Conservation (phyloP, 192 early-diverging fungal genomes). For the Entomortierella chlamydospora region DNA sequence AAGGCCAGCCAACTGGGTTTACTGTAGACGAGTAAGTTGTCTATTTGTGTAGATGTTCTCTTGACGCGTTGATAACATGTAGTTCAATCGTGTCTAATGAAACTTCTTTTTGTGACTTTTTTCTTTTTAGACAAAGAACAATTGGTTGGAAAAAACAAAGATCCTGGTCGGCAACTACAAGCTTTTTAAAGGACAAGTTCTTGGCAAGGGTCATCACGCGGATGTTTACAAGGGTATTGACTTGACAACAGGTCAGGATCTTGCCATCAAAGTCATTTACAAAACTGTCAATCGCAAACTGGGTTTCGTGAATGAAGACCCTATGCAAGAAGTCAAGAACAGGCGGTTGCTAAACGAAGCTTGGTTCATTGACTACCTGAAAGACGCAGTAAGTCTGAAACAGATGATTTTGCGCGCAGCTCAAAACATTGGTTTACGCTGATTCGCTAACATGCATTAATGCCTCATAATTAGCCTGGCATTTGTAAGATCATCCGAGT, state of each 20-base stretch:
- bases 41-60: too few species aligned
- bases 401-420: background rate
- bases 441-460: too few species aligned
- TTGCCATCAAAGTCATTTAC: conserved; percentile 54
- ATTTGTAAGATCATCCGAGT: conserved; percentile 48
- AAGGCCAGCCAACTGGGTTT: conserved; percentile 49
- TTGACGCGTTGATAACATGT: too few species aligned
- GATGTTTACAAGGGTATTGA: conserved; percentile 53
- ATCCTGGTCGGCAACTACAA: conserved; percentile 36
- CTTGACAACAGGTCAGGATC: conserved; percentile 39
- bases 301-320: conserved; percentile 44
- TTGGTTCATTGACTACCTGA: conserved; percentile 52
- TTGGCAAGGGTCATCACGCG: conserved; percentile 53
- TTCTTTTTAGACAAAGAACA: conserved; percentile 42
- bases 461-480: too few species aligned
- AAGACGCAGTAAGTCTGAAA: conserved; percentile 35
- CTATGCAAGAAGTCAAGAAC: conserved; percentile 50
- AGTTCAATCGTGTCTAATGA: too few species aligned
- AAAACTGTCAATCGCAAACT: conserved; percentile 44
- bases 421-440: background rate
- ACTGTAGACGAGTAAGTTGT: conserved; percentile 40
- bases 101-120: conserved; percentile 2
- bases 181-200: conserved; percentile 36
- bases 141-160: conserved; percentile 53
- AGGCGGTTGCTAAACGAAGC: conserved; percentile 43